phyloP scores from a whole-genome alignment of 305 asterid species.

The Fraxinus angustifolia region DNA sequence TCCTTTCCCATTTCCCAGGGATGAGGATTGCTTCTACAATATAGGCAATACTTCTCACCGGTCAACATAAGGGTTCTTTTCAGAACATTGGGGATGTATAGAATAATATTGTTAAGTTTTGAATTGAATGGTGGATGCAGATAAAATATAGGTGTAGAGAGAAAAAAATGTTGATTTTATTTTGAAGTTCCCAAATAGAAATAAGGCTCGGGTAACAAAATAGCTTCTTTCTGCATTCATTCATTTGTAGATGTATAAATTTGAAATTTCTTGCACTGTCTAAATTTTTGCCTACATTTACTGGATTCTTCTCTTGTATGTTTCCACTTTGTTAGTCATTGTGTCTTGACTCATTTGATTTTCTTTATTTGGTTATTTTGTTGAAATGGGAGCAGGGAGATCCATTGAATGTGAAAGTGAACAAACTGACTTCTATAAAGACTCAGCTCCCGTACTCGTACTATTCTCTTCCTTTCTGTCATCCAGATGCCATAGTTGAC shows the following conservation, averaged over 20 bases:
- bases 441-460: constrained; percentile 77
- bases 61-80: background rate
- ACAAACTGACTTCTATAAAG: constrained; percentile 68
- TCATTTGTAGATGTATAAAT: background rate
- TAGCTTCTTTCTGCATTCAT: background rate
- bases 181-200: background rate
- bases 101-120: background rate
- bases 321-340: background rate
- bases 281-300: background rate
- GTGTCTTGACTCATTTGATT: background rate
- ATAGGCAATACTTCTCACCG: background rate
- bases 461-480: constrained; percentile 66
- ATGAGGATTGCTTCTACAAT: background rate
- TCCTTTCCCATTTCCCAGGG: background rate
- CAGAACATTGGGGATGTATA: background rate
- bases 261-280: background rate
- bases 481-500: constrained; percentile 57
- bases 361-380: background rate
- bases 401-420: constrained; percentile 60
- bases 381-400: constrained; percentile 48
- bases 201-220: background rate
- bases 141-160: background rate
- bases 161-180: background rate
- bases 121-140: background rate
- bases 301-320: background rate